These are phyloP conservation scores for Coemansia guatemalensis DNA, from an alignment of 192 early-diverging fungal genomes.

Conservation along the genomic window DNA sequence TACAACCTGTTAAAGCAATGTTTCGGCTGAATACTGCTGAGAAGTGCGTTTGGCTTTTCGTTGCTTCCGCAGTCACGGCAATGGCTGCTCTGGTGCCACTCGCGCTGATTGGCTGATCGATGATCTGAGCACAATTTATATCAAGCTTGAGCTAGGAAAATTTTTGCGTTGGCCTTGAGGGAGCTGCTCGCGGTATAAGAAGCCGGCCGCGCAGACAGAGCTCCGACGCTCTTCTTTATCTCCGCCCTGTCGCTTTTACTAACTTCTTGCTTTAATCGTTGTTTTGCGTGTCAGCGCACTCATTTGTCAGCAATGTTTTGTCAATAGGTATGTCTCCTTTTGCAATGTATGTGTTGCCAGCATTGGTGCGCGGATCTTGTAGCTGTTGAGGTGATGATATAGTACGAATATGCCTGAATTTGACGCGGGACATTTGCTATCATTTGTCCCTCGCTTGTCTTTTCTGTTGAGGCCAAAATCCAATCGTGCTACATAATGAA, in stretches of 20 bases:
- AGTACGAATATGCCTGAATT: constrained; percentile 48
- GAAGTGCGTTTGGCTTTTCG: too few species aligned
- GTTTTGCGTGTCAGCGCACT: background rate
- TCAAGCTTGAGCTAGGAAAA: constrained; percentile 6
- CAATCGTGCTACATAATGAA: constrained; percentile 46
- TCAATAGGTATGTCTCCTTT: background rate
- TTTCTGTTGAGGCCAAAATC: constrained; percentile 41
- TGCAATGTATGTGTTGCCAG: background rate
- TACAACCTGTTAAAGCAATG: too few species aligned
- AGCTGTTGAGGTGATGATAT: constrained; percentile 49
- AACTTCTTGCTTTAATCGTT: background rate
- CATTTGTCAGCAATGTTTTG: background rate
- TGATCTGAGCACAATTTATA: constrained; percentile 1
- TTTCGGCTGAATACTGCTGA: too few species aligned
- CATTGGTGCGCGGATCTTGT: background rate
- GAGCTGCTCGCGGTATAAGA: background rate
- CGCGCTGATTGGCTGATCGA: constrained; percentile 11
- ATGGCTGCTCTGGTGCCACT: background rate
- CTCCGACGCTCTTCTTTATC: background rate
- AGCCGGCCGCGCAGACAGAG: background rate
- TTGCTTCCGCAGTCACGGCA: too few species aligned
- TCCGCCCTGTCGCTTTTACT: constrained; percentile 9
- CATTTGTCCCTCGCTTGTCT: constrained; percentile 55
- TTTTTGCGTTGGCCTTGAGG: background rate
- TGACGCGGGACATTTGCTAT: constrained; percentile 52